A percentile compares a stretch with the other conserved stretches of the same genome.
These are phyloP conservation scores for Trametes cingulata DNA, from an alignment of 768 basidiomycete species.

Conservation along the genomic window DNA sequence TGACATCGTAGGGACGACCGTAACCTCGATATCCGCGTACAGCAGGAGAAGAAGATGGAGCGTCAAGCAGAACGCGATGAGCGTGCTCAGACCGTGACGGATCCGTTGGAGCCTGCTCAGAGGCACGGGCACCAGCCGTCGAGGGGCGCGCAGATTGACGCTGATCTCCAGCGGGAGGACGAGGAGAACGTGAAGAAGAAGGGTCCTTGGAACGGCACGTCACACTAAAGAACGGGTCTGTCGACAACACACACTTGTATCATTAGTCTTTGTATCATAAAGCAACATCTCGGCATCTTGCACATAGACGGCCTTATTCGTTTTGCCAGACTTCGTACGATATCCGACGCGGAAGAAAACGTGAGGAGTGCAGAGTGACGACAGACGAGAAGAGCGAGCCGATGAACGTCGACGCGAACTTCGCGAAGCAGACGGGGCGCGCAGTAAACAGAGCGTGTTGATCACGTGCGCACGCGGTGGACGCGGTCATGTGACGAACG, in stretches of 20 bases:
- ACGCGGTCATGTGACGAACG: slow-evolving; percentile 17
- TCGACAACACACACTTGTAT: background rate
- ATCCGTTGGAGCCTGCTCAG: slow-evolving; percentile 52
- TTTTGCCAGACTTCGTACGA: too few relatives aligned
- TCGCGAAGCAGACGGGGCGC: background rate
- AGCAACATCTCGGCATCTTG: background rate
- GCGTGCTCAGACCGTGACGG: slow-evolving; percentile 34
- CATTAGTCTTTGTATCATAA: background rate
- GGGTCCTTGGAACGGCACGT: slow-evolving; percentile 28
- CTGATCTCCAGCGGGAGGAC: slow-evolving; percentile 54
- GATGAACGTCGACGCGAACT: background rate
- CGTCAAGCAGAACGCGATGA: slow-evolving; percentile 29
- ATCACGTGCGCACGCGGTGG: slow-evolving; percentile 18
- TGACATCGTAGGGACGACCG: slow-evolving; percentile 42
- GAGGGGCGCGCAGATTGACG: slow-evolving; percentile 58
- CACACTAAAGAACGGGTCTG: background rate
- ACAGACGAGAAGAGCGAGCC: too few relatives aligned
- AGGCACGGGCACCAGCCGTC: slow-evolving; percentile 60
- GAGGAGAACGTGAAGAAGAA: slow-evolving; percentile 48
- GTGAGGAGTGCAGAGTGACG: too few relatives aligned
- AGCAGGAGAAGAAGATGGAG: slow-evolving; percentile 35
- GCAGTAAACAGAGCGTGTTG: slow-evolving; percentile 13
- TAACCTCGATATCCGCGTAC: slow-evolving; percentile 39
- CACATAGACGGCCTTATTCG: background rate
- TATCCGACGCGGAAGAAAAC: too few relatives aligned